Evolutionary conservation across 345 rosid genomes (phyloP).

Genomic region (Nasturtium officinale): DNA sequence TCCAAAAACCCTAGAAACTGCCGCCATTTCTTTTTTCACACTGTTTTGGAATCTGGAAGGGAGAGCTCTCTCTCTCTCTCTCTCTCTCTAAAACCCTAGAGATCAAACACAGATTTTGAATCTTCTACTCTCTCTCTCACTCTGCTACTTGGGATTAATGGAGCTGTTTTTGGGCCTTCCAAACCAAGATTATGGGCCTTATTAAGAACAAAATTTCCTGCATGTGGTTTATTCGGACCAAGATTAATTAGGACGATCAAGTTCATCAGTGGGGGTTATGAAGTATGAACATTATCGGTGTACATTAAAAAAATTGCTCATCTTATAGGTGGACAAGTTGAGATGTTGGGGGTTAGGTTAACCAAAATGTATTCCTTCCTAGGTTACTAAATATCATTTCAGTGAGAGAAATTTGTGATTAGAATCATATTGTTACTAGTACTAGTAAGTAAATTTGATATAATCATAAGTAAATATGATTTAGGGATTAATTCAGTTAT

Average conservation of each 20-base stretch:
- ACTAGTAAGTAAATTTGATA: not conserved
- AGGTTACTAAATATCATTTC: too few species aligned
- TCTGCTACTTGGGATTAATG: not conserved
- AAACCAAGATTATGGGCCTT: not conserved
- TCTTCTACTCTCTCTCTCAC: not conserved
- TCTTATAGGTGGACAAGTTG: not conserved
- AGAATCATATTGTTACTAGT: not conserved
- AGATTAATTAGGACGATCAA: too few species aligned
- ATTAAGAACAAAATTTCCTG: not conserved
- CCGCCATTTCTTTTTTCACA: constrained; percentile 23
- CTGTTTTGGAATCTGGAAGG: constrained; percentile 2
- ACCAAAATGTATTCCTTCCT: not conserved
- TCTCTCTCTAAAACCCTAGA: constrained; percentile 29
- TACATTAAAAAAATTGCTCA: not conserved
- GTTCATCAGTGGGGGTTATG: too few species aligned
- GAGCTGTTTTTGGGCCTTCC: constrained; percentile 14
- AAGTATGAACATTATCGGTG: too few species aligned
- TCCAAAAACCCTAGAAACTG: constrained; percentile 39
- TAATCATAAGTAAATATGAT: not conserved
- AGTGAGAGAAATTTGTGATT: not conserved
- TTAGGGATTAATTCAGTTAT: not conserved
- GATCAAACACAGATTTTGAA: constrained; percentile 13
- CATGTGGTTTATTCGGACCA: too few species aligned
- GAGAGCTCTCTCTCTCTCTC: too few species aligned
- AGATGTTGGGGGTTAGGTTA: not conserved